Evolutionary conservation across 768 basidiomycete genomes (phyloP).

Genomic region (Pleurotus tuber-regium): DNA sequence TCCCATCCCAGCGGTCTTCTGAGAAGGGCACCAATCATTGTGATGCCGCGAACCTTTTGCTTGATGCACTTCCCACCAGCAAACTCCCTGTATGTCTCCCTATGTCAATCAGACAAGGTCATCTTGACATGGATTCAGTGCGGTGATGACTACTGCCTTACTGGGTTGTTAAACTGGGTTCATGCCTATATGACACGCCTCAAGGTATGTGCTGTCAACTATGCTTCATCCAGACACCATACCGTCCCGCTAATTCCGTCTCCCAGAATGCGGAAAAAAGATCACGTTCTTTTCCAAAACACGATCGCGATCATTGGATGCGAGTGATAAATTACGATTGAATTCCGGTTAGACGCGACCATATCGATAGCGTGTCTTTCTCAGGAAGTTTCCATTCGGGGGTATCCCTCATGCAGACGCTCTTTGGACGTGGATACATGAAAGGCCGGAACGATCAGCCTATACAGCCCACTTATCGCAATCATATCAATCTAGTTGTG

Average conservation of each 20-base stretch:
- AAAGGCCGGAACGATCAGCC: neutral
- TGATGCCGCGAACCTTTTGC: neutral
- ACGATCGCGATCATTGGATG: slow-evolving; percentile 6
- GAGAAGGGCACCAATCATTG: neutral
- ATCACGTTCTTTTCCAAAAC: neutral
- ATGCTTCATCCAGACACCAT: neutral
- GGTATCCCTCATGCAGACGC: neutral
- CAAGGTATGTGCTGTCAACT: neutral
- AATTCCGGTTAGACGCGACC: neutral
- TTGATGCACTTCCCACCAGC: neutral
- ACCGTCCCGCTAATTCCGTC: neutral
- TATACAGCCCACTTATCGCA: neutral
- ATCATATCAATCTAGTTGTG: neutral
- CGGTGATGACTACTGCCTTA: slow-evolving; percentile 7
- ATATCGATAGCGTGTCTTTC: neutral
- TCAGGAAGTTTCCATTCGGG: slow-evolving; percentile 5
- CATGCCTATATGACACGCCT: slow-evolving; percentile 7
- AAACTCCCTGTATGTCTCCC: neutral
- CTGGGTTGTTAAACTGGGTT: neutral
- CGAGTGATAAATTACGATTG: slow-evolving; percentile 6
- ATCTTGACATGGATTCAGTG: neutral
- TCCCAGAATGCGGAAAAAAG: slow-evolving; percentile 1
- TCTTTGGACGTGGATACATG: neutral
- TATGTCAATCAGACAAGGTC: too few relatives aligned
- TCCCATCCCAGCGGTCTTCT: neutral